Percentiles rank a stretch among this genome's conserved stretches.
Conservation (phyloP, 2,329 filamentous ascomycete genomes). For the Magnaporthiopsis incrustans region DNA sequence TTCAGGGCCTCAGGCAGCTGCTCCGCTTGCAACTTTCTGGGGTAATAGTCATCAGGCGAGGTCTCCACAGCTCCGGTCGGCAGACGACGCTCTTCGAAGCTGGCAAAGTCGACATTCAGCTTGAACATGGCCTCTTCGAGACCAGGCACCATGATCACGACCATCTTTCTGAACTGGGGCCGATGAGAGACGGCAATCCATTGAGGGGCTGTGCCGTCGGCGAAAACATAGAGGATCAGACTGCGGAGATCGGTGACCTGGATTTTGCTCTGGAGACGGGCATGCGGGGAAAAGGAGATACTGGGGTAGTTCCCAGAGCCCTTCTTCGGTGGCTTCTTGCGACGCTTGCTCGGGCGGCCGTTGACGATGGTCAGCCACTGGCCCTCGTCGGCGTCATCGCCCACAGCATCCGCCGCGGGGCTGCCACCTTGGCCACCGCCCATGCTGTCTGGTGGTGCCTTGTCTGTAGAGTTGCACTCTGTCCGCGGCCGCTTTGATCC, state of each 20-base stretch:
- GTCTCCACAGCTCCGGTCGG: conserved; percentile 22
- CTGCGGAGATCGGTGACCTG: conserved; percentile 55
- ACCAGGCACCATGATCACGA: conserved; percentile 86
- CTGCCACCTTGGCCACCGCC: background rate
- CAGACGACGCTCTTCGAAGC: conserved; percentile 27
- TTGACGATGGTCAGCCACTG: conserved; percentile 46
- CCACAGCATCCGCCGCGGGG: conserved; percentile 14
- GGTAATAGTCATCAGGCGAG: conserved; percentile 54
- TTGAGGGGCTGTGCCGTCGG: conserved; percentile 55
- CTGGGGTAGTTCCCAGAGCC: conserved; percentile 50
- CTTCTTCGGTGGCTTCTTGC: conserved; percentile 51
- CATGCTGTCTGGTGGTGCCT: conserved; percentile 33
- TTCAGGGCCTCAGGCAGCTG: conserved; percentile 46
- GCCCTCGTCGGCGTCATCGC: conserved; percentile 23
- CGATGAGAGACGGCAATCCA: conserved; percentile 58
- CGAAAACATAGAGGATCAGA: conserved; percentile 58
- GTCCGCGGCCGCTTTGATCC: conserved; percentile 1
- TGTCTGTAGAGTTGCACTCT: conserved; percentile 14
- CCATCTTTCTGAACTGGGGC: conserved; percentile 65
- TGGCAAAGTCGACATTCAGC: conserved; percentile 41
- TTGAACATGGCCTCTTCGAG: conserved; percentile 87
- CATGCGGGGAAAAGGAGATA: conserved; percentile 48
- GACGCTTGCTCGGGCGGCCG: conserved; percentile 45
- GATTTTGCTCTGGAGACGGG: conserved; percentile 53
- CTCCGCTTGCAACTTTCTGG: conserved; percentile 41